phyloP scores from a whole-genome alignment of 768 basidiomycete genomes.

The Boletus bicolor region DNA sequence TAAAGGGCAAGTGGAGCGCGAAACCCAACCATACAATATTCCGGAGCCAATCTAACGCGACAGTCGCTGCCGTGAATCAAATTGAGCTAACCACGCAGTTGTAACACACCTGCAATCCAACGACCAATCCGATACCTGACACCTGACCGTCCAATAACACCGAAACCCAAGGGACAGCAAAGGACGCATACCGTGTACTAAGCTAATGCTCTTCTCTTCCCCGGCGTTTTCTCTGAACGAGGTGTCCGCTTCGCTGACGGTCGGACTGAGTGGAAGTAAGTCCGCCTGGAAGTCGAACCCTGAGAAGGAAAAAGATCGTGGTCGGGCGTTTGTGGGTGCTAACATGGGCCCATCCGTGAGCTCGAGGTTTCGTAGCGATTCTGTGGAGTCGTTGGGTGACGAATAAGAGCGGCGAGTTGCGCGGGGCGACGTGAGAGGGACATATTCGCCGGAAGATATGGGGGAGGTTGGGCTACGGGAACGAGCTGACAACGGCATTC shows the following conservation, averaged over 20 bases:
- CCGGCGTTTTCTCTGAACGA: constrained; percentile 48
- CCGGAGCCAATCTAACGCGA: constrained; percentile 76
- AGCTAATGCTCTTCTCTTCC: constrained; percentile 69
- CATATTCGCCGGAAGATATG: constrained; percentile 8
- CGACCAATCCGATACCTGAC: constrained; percentile 79
- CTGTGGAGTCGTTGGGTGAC: constrained; percentile 52
- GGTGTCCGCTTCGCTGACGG: constrained; percentile 66
- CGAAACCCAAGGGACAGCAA: not conserved
- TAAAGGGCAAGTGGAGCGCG: not conserved
- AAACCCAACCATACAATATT: constrained; percentile 68
- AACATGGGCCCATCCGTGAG: constrained; percentile 59
- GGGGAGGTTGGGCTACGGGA: constrained; percentile 17
- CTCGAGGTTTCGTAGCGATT: constrained; percentile 78
- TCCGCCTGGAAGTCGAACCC: constrained; percentile 80
- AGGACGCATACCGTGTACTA: constrained; percentile 65
- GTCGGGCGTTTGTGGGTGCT: constrained; percentile 25
- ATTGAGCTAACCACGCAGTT: not conserved
- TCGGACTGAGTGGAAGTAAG: constrained; percentile 72
- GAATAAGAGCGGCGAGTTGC: not conserved
- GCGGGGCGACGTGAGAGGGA: constrained; percentile 4
- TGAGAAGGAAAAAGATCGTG: constrained; percentile 65
- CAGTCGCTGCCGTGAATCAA: constrained; percentile 1
- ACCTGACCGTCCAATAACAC: constrained; percentile 6
- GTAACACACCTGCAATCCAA: constrained; percentile 65
- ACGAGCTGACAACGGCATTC: constrained; percentile 23